Conservation (phyloP, 2,329 filamentous ascomycete species). For the Cladobotryum protrusum region DNA sequence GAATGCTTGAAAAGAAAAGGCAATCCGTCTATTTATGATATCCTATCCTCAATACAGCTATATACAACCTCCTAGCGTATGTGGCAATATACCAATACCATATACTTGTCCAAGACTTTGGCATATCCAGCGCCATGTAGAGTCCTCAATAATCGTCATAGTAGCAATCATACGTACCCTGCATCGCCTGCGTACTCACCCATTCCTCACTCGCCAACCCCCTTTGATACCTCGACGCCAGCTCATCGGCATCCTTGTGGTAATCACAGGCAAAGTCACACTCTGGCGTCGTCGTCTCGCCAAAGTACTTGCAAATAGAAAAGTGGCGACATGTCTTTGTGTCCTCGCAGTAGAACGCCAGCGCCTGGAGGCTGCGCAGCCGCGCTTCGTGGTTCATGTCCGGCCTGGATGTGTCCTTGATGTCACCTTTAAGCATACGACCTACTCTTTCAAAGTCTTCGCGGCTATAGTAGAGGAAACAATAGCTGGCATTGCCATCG, state of each 20-base stretch:
- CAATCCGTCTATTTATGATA: background rate
- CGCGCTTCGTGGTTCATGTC: slow-evolving; percentile 48
- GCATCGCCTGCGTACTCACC: slow-evolving; percentile 56
- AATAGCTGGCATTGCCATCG: slow-evolving; percentile 80
- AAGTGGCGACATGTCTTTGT: slow-evolving; percentile 68
- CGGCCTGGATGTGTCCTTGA: slow-evolving; percentile 35
- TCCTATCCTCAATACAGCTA: background rate
- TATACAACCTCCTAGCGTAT: background rate
- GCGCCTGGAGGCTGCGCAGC: slow-evolving; percentile 56
- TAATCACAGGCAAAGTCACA: slow-evolving; percentile 75
- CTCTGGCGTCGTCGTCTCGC: slow-evolving; percentile 50
- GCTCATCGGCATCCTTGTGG: slow-evolving; percentile 59
- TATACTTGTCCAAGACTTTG: too few species aligned
- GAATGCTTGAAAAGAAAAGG: background rate
- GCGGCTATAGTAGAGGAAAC: slow-evolving; percentile 84
- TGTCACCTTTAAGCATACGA: slow-evolving; percentile 44
- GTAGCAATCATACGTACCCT: slow-evolving; percentile 50
- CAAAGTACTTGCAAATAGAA: slow-evolving; percentile 71
- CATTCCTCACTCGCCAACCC: slow-evolving; percentile 56
- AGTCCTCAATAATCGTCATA: slow-evolving; percentile 32
- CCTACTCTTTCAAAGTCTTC: slow-evolving; percentile 76
- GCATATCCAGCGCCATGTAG: too few species aligned
- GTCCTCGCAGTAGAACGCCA: slow-evolving; percentile 78
- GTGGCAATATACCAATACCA: too few species aligned
- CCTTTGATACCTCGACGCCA: slow-evolving; percentile 51